Evolutionary conservation across 2,329 filamentous ascomycete species (phyloP), one percentile per base, ranked within the genome.

Genomic region (Grosmannia serpens): DNA sequence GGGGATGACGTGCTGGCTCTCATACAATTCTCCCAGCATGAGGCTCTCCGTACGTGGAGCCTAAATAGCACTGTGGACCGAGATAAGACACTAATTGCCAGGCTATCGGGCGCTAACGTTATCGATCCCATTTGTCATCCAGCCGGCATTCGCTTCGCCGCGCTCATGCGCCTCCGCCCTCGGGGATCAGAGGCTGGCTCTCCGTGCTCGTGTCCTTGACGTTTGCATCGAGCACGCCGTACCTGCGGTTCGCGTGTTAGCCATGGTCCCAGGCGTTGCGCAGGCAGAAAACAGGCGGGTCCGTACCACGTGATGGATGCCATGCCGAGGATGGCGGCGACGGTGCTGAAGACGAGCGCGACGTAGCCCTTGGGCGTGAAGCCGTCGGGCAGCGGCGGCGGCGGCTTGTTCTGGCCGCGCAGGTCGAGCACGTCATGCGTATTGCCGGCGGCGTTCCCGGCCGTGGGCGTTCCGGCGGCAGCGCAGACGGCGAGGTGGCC

Each of bases 291-390:
- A n/a, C 2, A n/a, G 41, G 3, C 13, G 13, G 20, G 20, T 44
- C 20, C 52, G 17, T 58, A 62, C 62, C 60, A 60, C 13, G 60
- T 46, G 59, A 94, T 84, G 13, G 83, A 80, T 0, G 72, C 77
- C 66, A 90, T 76, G 9, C 89, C 89, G 7, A 89, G 63, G 50
- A 91, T 74, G 1, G 87, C 89, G 24, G 79, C 78, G 2, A 91
- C 61, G 62, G 78, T 80, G 67, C 85, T 89, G 68, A 91, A 89
- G 1, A 85, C 84, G 62, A 94, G 70, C 3, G 89, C 89, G 1
- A 91, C 80, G 50, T 88, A 88, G 4, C 89, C 89, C 52, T 79
- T 78, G 0, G 84, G 70, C 0, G 85, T 89, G 68, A 92, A 67
- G 6, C 59, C 60, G 2, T 49, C 53, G 0, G 61, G 61, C 3